Evolutionary conservation across 2,329 filamentous ascomycete species (phyloP).

Genomic region (Penicillium sp.): DNA sequence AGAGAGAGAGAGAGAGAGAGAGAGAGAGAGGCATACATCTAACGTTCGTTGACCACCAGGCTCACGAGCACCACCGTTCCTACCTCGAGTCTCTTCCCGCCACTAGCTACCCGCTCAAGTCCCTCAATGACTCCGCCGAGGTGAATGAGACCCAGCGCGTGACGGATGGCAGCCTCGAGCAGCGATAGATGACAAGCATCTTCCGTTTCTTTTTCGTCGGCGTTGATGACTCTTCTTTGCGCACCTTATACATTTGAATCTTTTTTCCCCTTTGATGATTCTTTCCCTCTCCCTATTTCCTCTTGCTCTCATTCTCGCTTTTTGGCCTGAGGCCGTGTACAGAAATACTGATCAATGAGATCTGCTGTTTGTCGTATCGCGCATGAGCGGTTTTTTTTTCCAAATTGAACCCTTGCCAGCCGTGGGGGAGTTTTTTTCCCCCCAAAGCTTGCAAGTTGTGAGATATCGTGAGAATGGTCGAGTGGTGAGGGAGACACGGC

Average conservation of each 20-base stretch:
- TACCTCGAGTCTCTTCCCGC: constrained; percentile 75
- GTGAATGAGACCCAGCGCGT: constrained; percentile 54
- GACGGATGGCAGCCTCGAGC: constrained; percentile 53
- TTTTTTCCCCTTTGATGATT: no score
- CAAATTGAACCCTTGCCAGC: no score
- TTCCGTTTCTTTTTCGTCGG: constrained; percentile 26
- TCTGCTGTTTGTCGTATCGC: constrained; percentile 11
- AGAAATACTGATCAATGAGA: constrained; percentile 33
- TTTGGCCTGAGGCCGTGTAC: constrained; percentile 30
- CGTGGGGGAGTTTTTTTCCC: no score
- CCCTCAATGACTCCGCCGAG: constrained; percentile 54
- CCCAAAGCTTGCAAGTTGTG: no score
- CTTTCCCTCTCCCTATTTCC: no score
- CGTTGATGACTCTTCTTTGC: constrained; percentile 28
- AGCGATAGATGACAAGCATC: constrained; percentile 47
- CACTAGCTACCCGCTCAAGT: constrained; percentile 72
- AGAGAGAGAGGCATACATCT: not conserved
- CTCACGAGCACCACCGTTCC: constrained; percentile 80
- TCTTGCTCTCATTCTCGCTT: constrained; percentile 8
- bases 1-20: no score
- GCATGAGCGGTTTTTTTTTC: not conserved
- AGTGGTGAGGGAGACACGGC: no score
- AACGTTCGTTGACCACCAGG: constrained; percentile 48
- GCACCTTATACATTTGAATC: constrained; percentile 12
- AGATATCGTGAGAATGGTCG: no score